Evolutionary conservation across 2,329 filamentous ascomycete genomes (phyloP).

Genomic region (Alternaria atra): DNA sequence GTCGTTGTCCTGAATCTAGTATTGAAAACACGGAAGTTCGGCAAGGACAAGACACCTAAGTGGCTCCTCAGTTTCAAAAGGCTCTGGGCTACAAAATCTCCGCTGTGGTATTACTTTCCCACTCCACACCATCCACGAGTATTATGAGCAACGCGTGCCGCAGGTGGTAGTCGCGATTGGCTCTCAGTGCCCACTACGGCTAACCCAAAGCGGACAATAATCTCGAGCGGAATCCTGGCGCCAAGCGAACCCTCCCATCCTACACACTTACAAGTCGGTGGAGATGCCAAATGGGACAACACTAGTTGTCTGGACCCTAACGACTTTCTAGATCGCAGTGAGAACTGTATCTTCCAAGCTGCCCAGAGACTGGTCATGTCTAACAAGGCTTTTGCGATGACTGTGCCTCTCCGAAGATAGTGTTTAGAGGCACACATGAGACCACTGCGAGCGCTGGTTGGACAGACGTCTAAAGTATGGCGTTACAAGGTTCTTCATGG

Average conservation of each 20-base stretch:
- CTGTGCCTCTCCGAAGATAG: constrained; percentile 12
- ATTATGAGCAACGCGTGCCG: constrained; percentile 22
- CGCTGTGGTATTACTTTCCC: neutral
- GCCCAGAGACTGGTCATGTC: constrained; percentile 22
- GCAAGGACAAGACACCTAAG: constrained; percentile 1
- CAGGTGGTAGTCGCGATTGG: neutral
- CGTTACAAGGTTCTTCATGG: constrained; percentile 9
- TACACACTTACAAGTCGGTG: constrained; percentile 20
- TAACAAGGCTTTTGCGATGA: neutral
- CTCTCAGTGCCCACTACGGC: constrained; percentile 6
- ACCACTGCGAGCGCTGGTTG: constrained; percentile 20
- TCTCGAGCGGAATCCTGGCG: constrained; percentile 23
- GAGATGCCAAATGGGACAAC: constrained; percentile 14
- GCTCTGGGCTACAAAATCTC: constrained; percentile 12
- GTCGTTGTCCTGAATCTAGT: neutral
- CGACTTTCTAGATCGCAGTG: constrained; percentile 5
- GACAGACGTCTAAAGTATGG: constrained; percentile 12
- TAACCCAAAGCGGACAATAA: constrained; percentile 26
- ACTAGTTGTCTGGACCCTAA: constrained; percentile 11
- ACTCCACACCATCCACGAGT: constrained; percentile 14
- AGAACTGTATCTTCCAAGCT: constrained; percentile 17
- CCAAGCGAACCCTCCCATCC: constrained; percentile 24
- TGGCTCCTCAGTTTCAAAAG: constrained; percentile 2
- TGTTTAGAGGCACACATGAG: constrained; percentile 26
- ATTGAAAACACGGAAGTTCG: constrained; percentile 27